phyloP scores from a whole-genome alignment of 805 yeast species.

The Metschnikowia drakensbergensis region DNA sequence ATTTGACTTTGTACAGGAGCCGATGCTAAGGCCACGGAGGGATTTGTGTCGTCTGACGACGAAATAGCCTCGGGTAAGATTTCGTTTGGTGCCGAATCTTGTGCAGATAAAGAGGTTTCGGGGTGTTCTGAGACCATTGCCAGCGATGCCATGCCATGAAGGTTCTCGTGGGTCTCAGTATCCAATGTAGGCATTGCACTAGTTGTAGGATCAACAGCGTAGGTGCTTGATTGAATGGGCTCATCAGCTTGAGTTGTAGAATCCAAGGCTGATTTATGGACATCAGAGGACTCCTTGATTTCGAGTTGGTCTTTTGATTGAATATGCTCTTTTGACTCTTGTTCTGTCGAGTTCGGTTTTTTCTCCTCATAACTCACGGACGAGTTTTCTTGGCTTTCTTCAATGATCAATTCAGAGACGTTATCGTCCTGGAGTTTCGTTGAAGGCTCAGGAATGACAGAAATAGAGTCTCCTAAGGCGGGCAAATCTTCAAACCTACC shows the following conservation, averaged over 20 bases:
- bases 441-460: not conserved
- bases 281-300: not conserved
- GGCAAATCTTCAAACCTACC: not conserved
- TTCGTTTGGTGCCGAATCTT: not conserved
- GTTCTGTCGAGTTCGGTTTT: not conserved
- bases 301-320: not conserved
- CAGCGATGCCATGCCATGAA: not conserved
- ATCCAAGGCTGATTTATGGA: not conserved
- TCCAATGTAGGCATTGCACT: not conserved
- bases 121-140: not conserved
- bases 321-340: not conserved
- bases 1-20: not conserved
- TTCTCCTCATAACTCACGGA: not conserved
- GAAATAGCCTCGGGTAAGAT: not conserved
- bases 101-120: not conserved
- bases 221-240: not conserved
- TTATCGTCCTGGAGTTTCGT: not conserved
- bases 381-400: not conserved
- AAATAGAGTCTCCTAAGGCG: not conserved
- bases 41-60: not conserved
- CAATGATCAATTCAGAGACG: not conserved
- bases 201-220: slow-evolving; percentile 1
- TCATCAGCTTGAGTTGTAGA: not conserved
- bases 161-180: not conserved
- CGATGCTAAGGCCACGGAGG: not conserved